A percentile compares a stretch with the other conserved stretches of the same genome.
phyloP scores from a whole-genome alignment of 192 early-diverging fungal genomes.

The Linnemannia zychae region DNA sequence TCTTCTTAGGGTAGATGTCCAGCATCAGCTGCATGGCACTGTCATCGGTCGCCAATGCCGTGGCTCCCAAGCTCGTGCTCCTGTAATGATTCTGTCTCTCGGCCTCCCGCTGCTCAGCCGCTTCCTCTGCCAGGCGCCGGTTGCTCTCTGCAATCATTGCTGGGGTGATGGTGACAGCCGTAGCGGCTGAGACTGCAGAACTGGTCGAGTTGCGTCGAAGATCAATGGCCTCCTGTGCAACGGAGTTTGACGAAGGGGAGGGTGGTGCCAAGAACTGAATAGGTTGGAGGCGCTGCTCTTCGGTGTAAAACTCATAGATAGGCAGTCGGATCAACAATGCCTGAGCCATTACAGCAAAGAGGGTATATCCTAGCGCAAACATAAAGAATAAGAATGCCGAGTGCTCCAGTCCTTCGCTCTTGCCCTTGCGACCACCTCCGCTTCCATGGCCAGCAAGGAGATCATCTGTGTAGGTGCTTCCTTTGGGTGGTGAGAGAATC shows the following conservation, averaged over 20 bases:
- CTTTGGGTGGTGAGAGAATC: conserved; percentile 56
- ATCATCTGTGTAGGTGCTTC: conserved; percentile 30
- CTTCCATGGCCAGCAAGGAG: conserved; percentile 6
- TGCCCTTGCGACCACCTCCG: conserved; percentile 18
- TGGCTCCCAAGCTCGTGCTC: conserved; percentile 33
- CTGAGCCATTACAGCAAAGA: conserved; percentile 57
- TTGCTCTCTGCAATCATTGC: conserved; percentile 49
- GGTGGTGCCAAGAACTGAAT: conserved; percentile 46
- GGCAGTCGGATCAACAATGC: conserved; percentile 54
- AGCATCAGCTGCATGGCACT: conserved; percentile 32
- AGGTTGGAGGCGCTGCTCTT: conserved; percentile 31
- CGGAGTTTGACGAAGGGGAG: not conserved
- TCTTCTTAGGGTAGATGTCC: conserved; percentile 51
- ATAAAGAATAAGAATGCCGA: conserved; percentile 68
- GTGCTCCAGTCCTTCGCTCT: conserved; percentile 36
- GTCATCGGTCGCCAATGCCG: conserved; percentile 26
- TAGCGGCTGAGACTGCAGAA: conserved; percentile 24
- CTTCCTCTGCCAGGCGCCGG: conserved; percentile 31
- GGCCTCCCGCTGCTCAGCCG: not conserved
- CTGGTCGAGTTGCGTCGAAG: conserved; percentile 42
- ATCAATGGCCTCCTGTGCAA: not conserved
- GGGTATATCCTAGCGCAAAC: conserved; percentile 57
- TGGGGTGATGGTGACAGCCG: conserved; percentile 40
- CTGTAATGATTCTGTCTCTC: conserved; percentile 31
- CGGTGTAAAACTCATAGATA: conserved; percentile 57